Percentiles rank a stretch among this genome's conserved stretches.
phyloP scores from a whole-genome alignment of 2,329 filamentous ascomycete species.

The Corniculantispora saksenae region DNA sequence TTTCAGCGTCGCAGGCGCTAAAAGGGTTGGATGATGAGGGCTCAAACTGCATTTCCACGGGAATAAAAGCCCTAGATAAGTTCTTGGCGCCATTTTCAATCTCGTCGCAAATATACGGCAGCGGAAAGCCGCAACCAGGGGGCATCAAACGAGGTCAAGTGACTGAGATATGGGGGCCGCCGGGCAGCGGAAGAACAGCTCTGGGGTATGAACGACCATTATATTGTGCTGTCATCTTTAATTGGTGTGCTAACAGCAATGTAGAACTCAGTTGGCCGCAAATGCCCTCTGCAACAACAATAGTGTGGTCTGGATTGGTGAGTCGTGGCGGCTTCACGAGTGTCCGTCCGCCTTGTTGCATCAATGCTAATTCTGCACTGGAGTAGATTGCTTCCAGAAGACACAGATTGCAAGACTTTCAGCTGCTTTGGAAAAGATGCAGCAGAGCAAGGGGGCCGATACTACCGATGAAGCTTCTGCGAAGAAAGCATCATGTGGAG shows the following conservation, averaged over 20 bases:
- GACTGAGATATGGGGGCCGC: constrained; percentile 85
- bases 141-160: constrained; percentile 77
- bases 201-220: constrained; percentile 62
- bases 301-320: constrained; percentile 81
- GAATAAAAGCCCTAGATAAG: constrained; percentile 54
- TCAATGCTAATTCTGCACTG: constrained; percentile 3
- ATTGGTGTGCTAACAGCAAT: constrained; percentile 21
- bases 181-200: constrained; percentile 81
- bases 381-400: constrained; percentile 50
- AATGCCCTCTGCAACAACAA: constrained; percentile 62
- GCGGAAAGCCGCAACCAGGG: constrained; percentile 32
- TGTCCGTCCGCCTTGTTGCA: neutral
- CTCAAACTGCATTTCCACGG: constrained; percentile 56
- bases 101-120: neutral
- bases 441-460: constrained; percentile 17
- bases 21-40: constrained; percentile 56
- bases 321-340: constrained; percentile 33
- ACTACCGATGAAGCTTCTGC: constrained; percentile 17
- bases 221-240: neutral
- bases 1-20: constrained; percentile 73
- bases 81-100: constrained; percentile 36
- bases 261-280: constrained; percentile 69
- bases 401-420: constrained; percentile 32
- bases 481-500: constrained; percentile 26
- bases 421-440: constrained; percentile 27